Percentiles rank a stretch among this genome's conserved stretches.
Evolutionary conservation across 2,329 filamentous ascomycete genomes (phyloP).

Genomic region (Fusarium sp.): DNA sequence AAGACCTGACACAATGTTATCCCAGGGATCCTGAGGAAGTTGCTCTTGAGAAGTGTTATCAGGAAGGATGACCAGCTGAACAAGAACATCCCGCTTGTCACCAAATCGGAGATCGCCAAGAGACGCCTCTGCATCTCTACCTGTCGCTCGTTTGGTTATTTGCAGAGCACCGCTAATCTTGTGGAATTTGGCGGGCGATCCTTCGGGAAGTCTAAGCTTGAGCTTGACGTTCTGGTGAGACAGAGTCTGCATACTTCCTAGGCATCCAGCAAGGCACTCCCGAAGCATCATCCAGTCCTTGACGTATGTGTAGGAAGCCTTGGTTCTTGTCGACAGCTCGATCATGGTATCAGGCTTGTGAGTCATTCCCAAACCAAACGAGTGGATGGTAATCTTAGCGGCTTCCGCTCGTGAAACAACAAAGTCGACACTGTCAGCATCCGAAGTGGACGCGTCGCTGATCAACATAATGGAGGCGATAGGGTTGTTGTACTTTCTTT

Average conservation of each 20-base stretch:
- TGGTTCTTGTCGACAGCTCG: slow-evolving; percentile 92
- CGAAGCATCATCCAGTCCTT: slow-evolving; percentile 99
- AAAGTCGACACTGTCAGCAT: slow-evolving; percentile 96
- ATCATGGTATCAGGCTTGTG: slow-evolving; percentile 99
- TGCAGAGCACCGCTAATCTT: slow-evolving; percentile 98
- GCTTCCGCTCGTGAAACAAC: slow-evolving; percentile 96
- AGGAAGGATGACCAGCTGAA: slow-evolving; percentile 91
- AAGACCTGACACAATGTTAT: slow-evolving; percentile 93
- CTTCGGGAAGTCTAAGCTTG: slow-evolving; percentile 92
- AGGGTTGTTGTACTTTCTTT: slow-evolving; percentile 94
- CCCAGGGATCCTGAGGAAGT: slow-evolving; percentile 94
- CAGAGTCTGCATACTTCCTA: slow-evolving; percentile 90
- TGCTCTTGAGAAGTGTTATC: slow-evolving; percentile 86
- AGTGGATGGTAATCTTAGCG: slow-evolving; percentile 97
- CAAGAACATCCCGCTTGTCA: slow-evolving; percentile 92
- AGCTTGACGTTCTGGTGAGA: slow-evolving; percentile 99
- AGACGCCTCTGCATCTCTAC: slow-evolving; percentile 91
- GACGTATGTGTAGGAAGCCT: slow-evolving; percentile 97
- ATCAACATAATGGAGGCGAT: slow-evolving; percentile 96
- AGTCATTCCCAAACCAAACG: slow-evolving; percentile 94
- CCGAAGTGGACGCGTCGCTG: slow-evolving; percentile 95
- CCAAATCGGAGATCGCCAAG: slow-evolving; percentile 94
- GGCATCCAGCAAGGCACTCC: slow-evolving; percentile 92
- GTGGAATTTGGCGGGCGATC: slow-evolving; percentile 96
- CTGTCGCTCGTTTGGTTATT: slow-evolving; percentile 95